phyloP scores from a whole-genome alignment of 192 early-diverging fungal genomes.

The Obelidium mucronatum region DNA sequence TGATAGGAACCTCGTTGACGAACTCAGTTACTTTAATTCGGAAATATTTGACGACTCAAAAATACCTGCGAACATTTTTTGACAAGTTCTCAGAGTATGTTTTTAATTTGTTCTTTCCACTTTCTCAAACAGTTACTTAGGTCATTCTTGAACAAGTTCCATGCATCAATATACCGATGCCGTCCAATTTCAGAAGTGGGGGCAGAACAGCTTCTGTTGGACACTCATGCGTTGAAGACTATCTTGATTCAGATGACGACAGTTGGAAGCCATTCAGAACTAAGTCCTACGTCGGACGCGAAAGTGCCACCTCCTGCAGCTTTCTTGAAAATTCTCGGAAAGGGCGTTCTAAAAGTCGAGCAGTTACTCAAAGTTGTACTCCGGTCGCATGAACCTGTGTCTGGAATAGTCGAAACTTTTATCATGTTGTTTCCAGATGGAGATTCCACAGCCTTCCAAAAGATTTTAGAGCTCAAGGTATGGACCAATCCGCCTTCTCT shows the following conservation, averaged over 20 bases:
- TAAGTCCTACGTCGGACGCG: constrained; percentile 17
- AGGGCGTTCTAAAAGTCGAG: constrained; percentile 82
- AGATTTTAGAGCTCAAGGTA: constrained; percentile 87
- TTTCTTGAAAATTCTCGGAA: constrained; percentile 85
- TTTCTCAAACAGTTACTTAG: neutral
- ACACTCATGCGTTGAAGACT: constrained; percentile 92
- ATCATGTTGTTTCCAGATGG: constrained; percentile 82
- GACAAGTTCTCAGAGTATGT: constrained; percentile 92
- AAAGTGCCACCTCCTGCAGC: constrained; percentile 62
- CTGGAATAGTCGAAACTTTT: constrained; percentile 88
- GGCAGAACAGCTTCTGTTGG: constrained; percentile 93
- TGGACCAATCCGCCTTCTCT: neutral
- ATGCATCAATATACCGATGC: constrained; percentile 75
- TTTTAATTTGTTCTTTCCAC: neutral
- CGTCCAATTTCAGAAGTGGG: constrained; percentile 90
- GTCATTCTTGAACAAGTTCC: constrained; percentile 69
- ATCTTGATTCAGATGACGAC: constrained; percentile 75
- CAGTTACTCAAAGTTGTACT: constrained; percentile 90
- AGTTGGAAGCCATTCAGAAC: constrained; percentile 56
- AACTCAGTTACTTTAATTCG: constrained; percentile 65
- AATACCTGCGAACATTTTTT: constrained; percentile 88
- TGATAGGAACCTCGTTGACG: constrained; percentile 67
- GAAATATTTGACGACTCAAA: constrained; percentile 66
- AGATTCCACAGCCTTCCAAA: constrained; percentile 73
- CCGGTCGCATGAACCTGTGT: constrained; percentile 81